Conservation (phyloP, 805 yeast genomes). For the Zygosaccharomyces rouxii region DNA sequence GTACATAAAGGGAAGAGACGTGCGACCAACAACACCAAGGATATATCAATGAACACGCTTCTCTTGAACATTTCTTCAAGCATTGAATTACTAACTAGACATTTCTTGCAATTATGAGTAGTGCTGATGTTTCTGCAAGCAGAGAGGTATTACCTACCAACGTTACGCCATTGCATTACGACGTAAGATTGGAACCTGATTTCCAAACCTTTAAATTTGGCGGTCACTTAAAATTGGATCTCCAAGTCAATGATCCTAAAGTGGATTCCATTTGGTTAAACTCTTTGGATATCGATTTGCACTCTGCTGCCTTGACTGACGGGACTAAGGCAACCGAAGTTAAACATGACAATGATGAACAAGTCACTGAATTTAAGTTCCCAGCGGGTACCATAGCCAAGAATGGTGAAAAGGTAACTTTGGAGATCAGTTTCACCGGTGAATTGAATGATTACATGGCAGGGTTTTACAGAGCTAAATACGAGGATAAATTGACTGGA, state of each 20-base stretch:
- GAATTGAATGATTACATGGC: conserved; percentile 73
- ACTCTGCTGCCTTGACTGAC: conserved; percentile 42
- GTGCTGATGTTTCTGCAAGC: conserved; percentile 11
- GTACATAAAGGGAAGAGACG: conserved; percentile 1
- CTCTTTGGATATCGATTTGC: conserved; percentile 59
- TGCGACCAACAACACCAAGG: neutral
- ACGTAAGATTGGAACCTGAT: conserved; percentile 59
- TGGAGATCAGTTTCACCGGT: conserved; percentile 55
- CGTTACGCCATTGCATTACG: conserved; percentile 72
- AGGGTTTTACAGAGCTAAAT: conserved; percentile 72
- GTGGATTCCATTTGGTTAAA: conserved; percentile 51
- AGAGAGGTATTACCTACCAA: conserved; percentile 53
- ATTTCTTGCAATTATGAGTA: conserved; percentile 5
- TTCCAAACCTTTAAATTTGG: conserved; percentile 54
- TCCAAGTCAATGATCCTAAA: conserved; percentile 45
- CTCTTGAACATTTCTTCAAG: neutral
- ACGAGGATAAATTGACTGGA: conserved; percentile 53
- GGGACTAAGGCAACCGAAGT: conserved; percentile 40
- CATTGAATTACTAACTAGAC: neutral
- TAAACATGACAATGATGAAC: conserved; percentile 48
- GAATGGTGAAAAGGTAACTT: conserved; percentile 39
- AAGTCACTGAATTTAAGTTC: conserved; percentile 60
- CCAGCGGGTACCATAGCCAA: conserved; percentile 38
- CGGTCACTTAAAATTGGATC: conserved; percentile 52
- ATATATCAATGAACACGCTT: too few species aligned